Conservation (phyloP, 805 yeast genomes). For the Brettanomyces bruxellensis region DNA sequence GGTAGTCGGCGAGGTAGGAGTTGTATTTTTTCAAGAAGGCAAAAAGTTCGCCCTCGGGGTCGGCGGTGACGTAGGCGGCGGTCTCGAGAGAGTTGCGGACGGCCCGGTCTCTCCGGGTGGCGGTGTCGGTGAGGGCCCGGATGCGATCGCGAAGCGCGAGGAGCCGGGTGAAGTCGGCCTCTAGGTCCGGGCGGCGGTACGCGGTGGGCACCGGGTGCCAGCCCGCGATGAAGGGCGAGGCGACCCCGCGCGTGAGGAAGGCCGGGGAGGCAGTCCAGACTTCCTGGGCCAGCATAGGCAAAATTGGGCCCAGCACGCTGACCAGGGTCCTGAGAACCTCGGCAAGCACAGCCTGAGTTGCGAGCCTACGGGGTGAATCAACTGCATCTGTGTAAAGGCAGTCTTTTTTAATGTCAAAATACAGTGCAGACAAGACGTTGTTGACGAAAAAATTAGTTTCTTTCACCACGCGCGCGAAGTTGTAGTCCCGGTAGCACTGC, state of each 20-base stretch:
- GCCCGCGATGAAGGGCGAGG: slow-evolving; percentile 41
- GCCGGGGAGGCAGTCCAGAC: slow-evolving; percentile 59
- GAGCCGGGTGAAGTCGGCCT: slow-evolving; percentile 35
- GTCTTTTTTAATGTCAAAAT: slow-evolving; percentile 84
- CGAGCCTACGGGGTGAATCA: slow-evolving; percentile 40
- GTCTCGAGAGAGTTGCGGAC: slow-evolving; percentile 55
- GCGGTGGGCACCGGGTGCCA: slow-evolving; percentile 21
- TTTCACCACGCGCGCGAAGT: slow-evolving; percentile 64
- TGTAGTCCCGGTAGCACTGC: slow-evolving; percentile 43
- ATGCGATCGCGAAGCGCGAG: slow-evolving; percentile 40
- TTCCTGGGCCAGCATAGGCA: slow-evolving; percentile 83
- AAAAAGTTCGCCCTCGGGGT: slow-evolving; percentile 1
- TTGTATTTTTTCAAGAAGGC: slow-evolving; percentile 20
- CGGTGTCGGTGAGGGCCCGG: slow-evolving; percentile 44
- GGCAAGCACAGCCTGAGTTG: slow-evolving; percentile 56
- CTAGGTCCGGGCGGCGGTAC: slow-evolving; percentile 24
- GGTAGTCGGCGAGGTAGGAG: slow-evolving; percentile 45
- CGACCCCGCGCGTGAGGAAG: slow-evolving; percentile 15
- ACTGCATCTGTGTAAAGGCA: slow-evolving; percentile 62
- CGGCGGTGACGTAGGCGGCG: slow-evolving; percentile 29
- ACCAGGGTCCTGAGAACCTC: slow-evolving; percentile 53
- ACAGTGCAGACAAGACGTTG: slow-evolving; percentile 66
- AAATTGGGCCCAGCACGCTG: slow-evolving; percentile 67
- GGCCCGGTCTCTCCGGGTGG: slow-evolving; percentile 41
- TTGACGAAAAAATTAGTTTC: slow-evolving; percentile 65